phyloP scores from a whole-genome alignment of 495 filamentous ascomycete species.

The Staphylotrichum longicolle region DNA sequence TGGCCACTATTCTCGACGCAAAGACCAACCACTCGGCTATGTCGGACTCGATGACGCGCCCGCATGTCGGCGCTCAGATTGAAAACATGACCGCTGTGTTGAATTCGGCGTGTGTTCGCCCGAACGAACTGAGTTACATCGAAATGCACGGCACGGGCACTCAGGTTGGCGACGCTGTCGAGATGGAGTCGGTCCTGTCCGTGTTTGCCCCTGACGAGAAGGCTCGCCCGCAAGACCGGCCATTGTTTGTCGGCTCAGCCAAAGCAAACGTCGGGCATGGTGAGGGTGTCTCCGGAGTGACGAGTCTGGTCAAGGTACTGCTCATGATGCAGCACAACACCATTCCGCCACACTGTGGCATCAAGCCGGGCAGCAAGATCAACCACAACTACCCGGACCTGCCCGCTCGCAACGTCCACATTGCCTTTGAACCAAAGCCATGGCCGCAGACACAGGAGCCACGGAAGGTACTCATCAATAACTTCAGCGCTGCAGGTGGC shows the following conservation, averaged over 20 bases:
- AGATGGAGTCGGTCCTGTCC: slow-evolving; percentile 69
- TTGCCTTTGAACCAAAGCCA: slow-evolving; percentile 52
- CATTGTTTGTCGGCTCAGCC: slow-evolving; percentile 71
- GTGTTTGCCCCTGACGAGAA: slow-evolving; percentile 62
- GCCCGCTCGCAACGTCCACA: slow-evolving; percentile 66
- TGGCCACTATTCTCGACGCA: slow-evolving; percentile 61
- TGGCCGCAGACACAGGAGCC: slow-evolving; percentile 52
- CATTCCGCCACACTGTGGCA: slow-evolving; percentile 78
- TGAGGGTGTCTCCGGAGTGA: slow-evolving; percentile 77
- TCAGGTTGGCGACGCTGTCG: slow-evolving; percentile 69
- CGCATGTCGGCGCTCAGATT: slow-evolving; percentile 64
- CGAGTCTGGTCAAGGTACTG: slow-evolving; percentile 72
- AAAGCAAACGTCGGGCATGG: slow-evolving; percentile 87
- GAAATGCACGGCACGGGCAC: slow-evolving; percentile 89
- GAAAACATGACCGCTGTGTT: slow-evolving; percentile 62
- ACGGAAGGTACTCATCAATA: slow-evolving; percentile 58
- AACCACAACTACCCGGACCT: slow-evolving; percentile 75
- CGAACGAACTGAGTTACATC: slow-evolving; percentile 67
- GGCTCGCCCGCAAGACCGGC: slow-evolving; percentile 54
- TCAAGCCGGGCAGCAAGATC: slow-evolving; percentile 62
- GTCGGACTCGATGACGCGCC: slow-evolving; percentile 69
- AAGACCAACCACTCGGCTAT: slow-evolving; percentile 71
- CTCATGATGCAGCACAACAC: slow-evolving; percentile 77
- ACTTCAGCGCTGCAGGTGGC: slow-evolving; percentile 63
- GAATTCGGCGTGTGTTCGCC: slow-evolving; percentile 59